phyloP scores from a whole-genome alignment of 805 yeast species.

The Yamadazyma laniorum region DNA sequence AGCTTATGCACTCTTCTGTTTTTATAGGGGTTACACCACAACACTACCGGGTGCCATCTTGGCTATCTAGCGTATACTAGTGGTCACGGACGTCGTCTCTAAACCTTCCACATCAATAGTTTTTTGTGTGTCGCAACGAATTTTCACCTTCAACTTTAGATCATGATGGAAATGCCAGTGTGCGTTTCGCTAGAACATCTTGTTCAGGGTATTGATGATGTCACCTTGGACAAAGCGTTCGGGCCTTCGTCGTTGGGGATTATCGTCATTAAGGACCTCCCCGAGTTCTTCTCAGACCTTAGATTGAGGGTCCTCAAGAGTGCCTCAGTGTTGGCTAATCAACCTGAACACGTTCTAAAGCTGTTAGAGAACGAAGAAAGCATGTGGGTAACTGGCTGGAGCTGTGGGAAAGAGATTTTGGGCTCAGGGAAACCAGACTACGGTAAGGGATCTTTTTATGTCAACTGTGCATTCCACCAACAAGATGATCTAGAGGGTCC shows the following conservation, averaged over 20 bases:
- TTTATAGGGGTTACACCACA: too few relatives aligned
- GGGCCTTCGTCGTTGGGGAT: slow-evolving; percentile 58
- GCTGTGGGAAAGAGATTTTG: slow-evolving; percentile 53
- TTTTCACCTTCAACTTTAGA: too few relatives aligned
- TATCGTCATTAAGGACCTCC: slow-evolving; percentile 45
- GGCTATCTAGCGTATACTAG: too few relatives aligned
- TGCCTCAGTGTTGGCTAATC: slow-evolving; percentile 42
- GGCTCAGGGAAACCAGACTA: slow-evolving; percentile 44
- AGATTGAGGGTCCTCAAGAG: slow-evolving; percentile 42
- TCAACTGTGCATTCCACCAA: slow-evolving; percentile 55
- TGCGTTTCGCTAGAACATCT: slow-evolving; percentile 30
- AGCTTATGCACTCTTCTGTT: too few relatives aligned
- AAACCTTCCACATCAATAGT: too few relatives aligned
- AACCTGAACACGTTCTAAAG: slow-evolving; percentile 32
- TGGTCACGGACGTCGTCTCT: too few relatives aligned
- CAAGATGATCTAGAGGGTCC: slow-evolving; percentile 49
- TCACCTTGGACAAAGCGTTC: slow-evolving; percentile 43
- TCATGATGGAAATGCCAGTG: slow-evolving; percentile 23
- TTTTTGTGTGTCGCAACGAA: too few relatives aligned
- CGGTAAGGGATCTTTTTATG: slow-evolving; percentile 56
- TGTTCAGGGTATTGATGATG: slow-evolving; percentile 27
- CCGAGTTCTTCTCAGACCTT: slow-evolving; percentile 35
- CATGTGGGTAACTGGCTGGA: slow-evolving; percentile 59
- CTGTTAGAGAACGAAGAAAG: slow-evolving; percentile 48
- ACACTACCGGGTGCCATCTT: too few relatives aligned